Base-by-base conservation (phyloP, 768 basidiomycete species). In the Amanita subjunquillea region DNA sequence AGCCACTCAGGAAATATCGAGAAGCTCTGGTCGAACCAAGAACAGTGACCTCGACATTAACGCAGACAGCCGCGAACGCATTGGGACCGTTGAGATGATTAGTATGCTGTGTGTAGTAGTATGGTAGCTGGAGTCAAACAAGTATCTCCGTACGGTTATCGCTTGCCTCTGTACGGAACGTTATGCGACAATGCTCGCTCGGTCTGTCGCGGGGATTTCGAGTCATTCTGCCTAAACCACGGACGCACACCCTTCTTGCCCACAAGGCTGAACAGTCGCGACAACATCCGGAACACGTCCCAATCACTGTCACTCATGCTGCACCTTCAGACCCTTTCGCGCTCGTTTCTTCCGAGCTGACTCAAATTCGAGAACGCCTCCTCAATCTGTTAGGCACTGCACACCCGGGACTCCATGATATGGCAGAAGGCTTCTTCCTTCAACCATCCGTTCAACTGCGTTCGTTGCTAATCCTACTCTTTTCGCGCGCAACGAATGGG, bases 401-500 rank as follows among this genome's bases (percentile, higher is more conserved):
- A 6, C 91, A 97, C 65, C 89, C 95, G 1, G 80, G 83, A 3
- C 82, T 98, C 48, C 81, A 85, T 55, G 83, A 88, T 48, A 83
- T 96, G 50, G 93, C 95, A 2, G 80, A 89, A 57, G 93, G 90
- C 69, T 97, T 96, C 71, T 97, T 97, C 65, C 69, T 85, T 46
- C 82, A 88, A 54, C 85, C 86, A 12, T 89, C 91, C 9, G 93
- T 93, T 63, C 93, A 97, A 62, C 73, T 98, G 25, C 80, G 96
- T 5, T 92, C 96, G 2, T 70, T 93, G 50, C 72, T 97, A 34
- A 89, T 97, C 13, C 77, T 99, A 20, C 78, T 99, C 32, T 88
- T 96, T 67, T 74, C 89, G 15, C 85, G 87, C 53, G 96, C 94
- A 6, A 96, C 93, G 23, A 98, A 98, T 63, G 95, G 95, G 1